These are phyloP conservation scores for Schizochytrium sp. DNA, from an alignment of 108 stramenopile species.

Conservation along the genomic window DNA sequence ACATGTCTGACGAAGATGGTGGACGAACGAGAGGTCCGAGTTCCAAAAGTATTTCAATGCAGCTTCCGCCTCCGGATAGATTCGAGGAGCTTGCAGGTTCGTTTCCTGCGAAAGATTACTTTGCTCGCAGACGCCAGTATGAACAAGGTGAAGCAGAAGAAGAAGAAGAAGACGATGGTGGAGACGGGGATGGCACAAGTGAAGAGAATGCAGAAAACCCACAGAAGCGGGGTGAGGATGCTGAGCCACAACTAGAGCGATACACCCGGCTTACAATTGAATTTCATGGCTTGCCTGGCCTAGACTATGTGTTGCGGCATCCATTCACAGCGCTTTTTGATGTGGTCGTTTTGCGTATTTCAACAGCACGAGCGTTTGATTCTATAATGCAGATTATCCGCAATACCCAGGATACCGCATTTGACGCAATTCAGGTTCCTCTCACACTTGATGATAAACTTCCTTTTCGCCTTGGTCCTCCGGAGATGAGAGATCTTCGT, in stretches of 20 bases:
- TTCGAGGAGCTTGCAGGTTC: neutral
- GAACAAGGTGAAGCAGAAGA: neutral
- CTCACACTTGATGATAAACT: neutral
- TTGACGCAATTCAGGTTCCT: neutral
- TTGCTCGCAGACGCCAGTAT: neutral
- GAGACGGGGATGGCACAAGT: no score
- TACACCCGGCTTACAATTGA: slow-evolving; percentile 12
- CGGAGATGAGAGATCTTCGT: neutral
- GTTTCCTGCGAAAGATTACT: neutral
- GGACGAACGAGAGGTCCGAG: neutral
- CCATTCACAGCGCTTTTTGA: neutral
- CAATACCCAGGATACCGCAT: neutral
- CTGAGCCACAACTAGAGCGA: neutral
- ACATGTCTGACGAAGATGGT: neutral
- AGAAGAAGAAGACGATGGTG: no score
- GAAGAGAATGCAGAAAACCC: neutral
- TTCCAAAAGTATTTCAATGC: neutral
- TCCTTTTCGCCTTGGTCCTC: neutral
- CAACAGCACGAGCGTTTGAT: neutral
- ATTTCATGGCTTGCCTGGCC: neutral
- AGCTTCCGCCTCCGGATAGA: neutral
- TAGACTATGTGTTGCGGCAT: neutral
- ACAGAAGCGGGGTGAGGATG: neutral
- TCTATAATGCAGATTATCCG: neutral
- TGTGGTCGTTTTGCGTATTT: slow-evolving; percentile 1